Base-by-base conservation (phyloP, 441 rosid species). In the Populus hybrid region DNA sequence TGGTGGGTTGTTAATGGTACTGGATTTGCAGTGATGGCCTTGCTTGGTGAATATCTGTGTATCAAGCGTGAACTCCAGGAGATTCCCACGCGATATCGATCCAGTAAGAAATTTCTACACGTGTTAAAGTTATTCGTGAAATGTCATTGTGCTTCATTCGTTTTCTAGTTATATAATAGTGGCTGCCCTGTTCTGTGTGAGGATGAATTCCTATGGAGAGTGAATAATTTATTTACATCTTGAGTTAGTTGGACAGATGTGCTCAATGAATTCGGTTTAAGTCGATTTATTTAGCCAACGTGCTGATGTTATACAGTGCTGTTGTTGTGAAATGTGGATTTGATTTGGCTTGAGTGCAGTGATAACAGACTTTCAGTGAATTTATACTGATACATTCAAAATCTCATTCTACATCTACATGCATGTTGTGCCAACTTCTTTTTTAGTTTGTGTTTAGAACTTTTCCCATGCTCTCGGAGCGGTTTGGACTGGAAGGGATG, bases 1-100 rank as follows among this genome's bases (percentile, higher is more conserved):
- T 96, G 99, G 99, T 96, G 99, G 99, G 89, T 90, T 80, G 92
- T 94, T 18, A 92, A 89, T 87, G 93, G 86, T 71, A 90, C 90
- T 59, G 98, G 98, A 42, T 85, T 93, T 32, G 96, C 92, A 69
- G 85, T 90, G n/a, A 94, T 86, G 99, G 91, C 92, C 32, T 85
- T 94, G 85, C 91, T 94, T n/a, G 95, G 98, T 82, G 96, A 93
- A 89, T 89, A 89, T 86, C 77, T 96, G 78, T 96, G 98, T 85
- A 87, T 91, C 75, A 88, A 59, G 72, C 93, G 95, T 53, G 98
- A 94, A 84, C 85, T 81, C 38, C 89, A 50, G 40, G 98, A 94
- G 81, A 96, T 94, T 73, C 98, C 94, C 36, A 85, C 90, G 73
- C 67, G 93, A 35, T 91, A 97, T 73, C 86, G 92, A 71, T 76